Base-by-base conservation (phyloP, 352 stramenopile genomes). In the Phytopythium ostracodes region DNA sequence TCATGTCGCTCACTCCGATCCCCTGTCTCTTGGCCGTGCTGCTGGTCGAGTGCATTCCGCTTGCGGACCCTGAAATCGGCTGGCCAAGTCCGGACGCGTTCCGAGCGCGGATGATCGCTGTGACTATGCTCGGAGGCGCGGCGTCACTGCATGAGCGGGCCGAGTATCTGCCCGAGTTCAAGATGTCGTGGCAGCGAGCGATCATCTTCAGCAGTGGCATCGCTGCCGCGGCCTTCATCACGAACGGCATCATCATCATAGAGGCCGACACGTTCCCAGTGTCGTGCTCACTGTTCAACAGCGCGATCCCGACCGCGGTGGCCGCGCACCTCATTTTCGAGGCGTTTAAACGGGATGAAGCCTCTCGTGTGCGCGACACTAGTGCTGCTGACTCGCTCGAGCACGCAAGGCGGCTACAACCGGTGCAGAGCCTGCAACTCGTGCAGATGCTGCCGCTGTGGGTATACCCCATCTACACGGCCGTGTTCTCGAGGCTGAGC, bases 31-130 rank as follows among this genome's bases (percentile, higher is more conserved):
- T 58, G 0, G 18, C 64, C 0, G 43, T 63, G 0, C 57, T 66
- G 8, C 27, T 67, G 10, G n/a, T 78, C 0, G 67, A 81, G 15
- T 68, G 51, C 17, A 71, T 81, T 0, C 73, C 73, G 4, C 52
- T 81, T 4, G 59, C 22, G 8, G 33, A 55, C 10, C 70, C 61
- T 2, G 29, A 3, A 1, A 29, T 56, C 8, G 51, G 51, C 4
- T 56, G 31, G 51, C 25, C 22, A 10, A 12, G 35, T 3, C 44
- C 51, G 31, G n/a, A 10, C 9, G 51, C 51, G 17, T 56, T 44
- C 51, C 51, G 44, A 17, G 6, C 31, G 31, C 29, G 51, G n/a
- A 35, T 31, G 18, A 1, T 11, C 22, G 4, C 6, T 31, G 14
- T 15, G 29, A 14, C 18, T 17, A 29, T 40, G 6, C 4, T 43